Evolutionary conservation across 164 flowering plant genomes (phyloP).

Genomic region (Vitis labrusca): DNA sequence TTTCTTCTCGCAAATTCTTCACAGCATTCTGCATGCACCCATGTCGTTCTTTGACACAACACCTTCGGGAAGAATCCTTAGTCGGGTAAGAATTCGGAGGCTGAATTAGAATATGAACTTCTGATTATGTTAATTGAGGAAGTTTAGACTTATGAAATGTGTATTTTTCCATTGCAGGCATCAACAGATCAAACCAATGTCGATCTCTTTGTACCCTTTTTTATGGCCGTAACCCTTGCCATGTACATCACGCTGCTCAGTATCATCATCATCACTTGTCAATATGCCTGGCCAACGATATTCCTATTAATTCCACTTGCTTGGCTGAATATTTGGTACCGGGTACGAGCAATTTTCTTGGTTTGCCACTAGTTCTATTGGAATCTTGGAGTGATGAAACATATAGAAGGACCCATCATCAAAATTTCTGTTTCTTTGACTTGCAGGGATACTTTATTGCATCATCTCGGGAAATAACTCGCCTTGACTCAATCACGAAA

Average conservation of each 20-base stretch:
- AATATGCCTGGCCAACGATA: slow-evolving; percentile 87
- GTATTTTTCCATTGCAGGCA: slow-evolving; percentile 48
- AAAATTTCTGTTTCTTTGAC: not conserved
- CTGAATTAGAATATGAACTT: not conserved
- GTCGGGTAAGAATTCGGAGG: slow-evolving; percentile 56
- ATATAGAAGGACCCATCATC: not conserved
- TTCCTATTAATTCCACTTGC: slow-evolving; percentile 75
- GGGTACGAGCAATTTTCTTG: slow-evolving; percentile 56
- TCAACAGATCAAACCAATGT: slow-evolving; percentile 85
- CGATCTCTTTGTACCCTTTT: slow-evolving; percentile 76
- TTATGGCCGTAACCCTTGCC: slow-evolving; percentile 45
- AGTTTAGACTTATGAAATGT: slow-evolving; percentile 1
- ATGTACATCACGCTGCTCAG: slow-evolving; percentile 68
- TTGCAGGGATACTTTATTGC: slow-evolving; percentile 80
- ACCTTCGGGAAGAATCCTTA: slow-evolving; percentile 95
- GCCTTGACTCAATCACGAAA: slow-evolving; percentile 91
- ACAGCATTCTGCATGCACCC: slow-evolving; percentile 89
- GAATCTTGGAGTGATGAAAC: no score
- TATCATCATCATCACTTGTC: slow-evolving; percentile 78
- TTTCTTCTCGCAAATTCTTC: slow-evolving; percentile 71
- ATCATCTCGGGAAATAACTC: slow-evolving; percentile 86
- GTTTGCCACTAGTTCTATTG: not conserved
- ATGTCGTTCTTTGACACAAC: slow-evolving; percentile 99
- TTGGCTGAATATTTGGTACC: slow-evolving; percentile 80
- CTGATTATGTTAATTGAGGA: not conserved